Conservation (phyloP, 2,329 filamentous ascomycete genomes). For the Purpureocillium takamizusanense region DNA sequence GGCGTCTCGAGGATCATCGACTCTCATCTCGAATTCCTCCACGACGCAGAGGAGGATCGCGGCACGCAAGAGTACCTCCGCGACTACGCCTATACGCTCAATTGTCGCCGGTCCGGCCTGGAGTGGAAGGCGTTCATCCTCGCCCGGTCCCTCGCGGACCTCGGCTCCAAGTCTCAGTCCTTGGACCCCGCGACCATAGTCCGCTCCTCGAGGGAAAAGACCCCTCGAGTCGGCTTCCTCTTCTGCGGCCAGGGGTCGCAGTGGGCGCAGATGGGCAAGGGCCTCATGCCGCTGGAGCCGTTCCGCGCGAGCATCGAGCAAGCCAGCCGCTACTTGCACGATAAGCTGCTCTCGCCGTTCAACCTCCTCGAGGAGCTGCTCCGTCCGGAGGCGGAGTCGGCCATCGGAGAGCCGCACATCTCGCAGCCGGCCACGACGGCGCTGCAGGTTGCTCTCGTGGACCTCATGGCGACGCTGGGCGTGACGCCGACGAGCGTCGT, state of each 20-base stretch:
- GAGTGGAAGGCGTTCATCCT: constrained; percentile 32
- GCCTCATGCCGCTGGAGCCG: constrained; percentile 28
- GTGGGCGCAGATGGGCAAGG: constrained; percentile 31
- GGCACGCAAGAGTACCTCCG: constrained; percentile 15
- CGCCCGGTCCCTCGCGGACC: constrained; percentile 22
- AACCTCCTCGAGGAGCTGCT: constrained; percentile 26
- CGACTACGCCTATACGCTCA: constrained; percentile 37
- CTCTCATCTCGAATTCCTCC: constrained; percentile 23
- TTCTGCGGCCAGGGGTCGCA: constrained; percentile 36
- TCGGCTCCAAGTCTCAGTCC: constrained; percentile 18
- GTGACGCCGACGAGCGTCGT: constrained; percentile 25
- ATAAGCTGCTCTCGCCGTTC: constrained; percentile 20
- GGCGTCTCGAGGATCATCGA: constrained; percentile 26
- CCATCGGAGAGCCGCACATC: constrained; percentile 24
- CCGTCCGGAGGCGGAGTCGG: constrained; percentile 13
- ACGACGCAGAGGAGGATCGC: constrained; percentile 4
- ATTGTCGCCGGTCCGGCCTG: constrained; percentile 32
- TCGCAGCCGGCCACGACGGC: constrained; percentile 32
- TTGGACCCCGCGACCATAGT: constrained; percentile 9
- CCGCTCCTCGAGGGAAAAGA: constrained; percentile 15
- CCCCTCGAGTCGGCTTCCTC: constrained; percentile 27
- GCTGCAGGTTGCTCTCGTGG: constrained; percentile 31
- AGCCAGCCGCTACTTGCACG: constrained; percentile 20
- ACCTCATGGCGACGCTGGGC: constrained; percentile 24
- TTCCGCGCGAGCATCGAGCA: constrained; percentile 30